A percentile compares a stretch with the other conserved stretches of the same genome.
These are phyloP conservation scores for Metschnikowia sp. DNA, from an alignment of 805 yeast species.

Conservation along the genomic window DNA sequence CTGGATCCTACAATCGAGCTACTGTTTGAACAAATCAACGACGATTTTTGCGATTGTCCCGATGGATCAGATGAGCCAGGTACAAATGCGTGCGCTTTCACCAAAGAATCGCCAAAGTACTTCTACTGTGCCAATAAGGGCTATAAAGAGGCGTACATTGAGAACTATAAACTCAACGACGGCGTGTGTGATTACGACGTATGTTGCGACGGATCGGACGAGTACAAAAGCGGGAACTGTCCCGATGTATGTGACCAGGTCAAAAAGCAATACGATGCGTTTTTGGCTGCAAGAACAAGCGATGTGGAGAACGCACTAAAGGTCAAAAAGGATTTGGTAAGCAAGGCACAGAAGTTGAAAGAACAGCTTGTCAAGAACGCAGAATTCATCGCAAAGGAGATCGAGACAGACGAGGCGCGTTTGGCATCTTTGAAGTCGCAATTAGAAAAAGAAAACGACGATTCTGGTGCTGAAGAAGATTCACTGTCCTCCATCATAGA, in stretches of 20 bases:
- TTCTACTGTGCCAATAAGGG: slow-evolving; percentile 83
- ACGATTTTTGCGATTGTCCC: slow-evolving; percentile 93
- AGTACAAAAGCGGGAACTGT: slow-evolving; percentile 48
- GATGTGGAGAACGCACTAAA: slow-evolving; percentile 23
- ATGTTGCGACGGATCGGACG: slow-evolving; percentile 97
- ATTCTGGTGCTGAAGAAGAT: neutral
- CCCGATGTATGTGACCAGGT: slow-evolving; percentile 54
- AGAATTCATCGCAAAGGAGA: neutral
- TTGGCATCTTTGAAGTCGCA: neutral
- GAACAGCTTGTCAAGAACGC: slow-evolving; percentile 9
- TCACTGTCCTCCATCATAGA: neutral
- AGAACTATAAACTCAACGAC: slow-evolving; percentile 71
- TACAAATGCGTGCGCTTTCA: slow-evolving; percentile 68
- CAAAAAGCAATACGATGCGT: slow-evolving; percentile 30
- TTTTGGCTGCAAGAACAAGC: neutral
- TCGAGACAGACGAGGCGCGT: slow-evolving; percentile 1
- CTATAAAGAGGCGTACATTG: slow-evolving; percentile 57
- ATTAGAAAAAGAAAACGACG: neutral
- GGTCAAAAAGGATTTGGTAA: slow-evolving; percentile 25
- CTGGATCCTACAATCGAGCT: slow-evolving; percentile 61
- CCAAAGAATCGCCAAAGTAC: slow-evolving; percentile 21
- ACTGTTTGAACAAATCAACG: slow-evolving; percentile 66
- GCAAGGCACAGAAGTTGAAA: slow-evolving; percentile 15
- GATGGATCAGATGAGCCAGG: slow-evolving; percentile 98
- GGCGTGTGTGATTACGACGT: slow-evolving; percentile 85